Base-by-base conservation (phyloP, 2,329 filamentous ascomycete species). In the Diaporthe sp. region DNA sequence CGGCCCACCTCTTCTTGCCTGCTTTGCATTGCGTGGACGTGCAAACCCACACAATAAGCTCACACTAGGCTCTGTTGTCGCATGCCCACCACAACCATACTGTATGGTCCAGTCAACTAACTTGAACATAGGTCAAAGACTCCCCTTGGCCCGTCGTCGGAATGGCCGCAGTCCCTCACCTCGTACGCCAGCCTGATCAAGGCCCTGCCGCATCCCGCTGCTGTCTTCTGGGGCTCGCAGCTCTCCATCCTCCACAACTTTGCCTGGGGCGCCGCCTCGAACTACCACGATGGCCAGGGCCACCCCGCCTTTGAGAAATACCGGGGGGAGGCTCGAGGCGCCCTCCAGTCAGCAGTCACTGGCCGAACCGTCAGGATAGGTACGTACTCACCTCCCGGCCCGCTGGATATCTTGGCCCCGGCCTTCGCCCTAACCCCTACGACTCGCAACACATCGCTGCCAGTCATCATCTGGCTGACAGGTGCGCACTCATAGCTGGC, bases 281-380 rank as follows among this genome's bases (percentile, higher is more conserved):
- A 32, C 4, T 22, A 12, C 5, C 37, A 71, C 27, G 35, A 71
- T 63, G 56, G 44, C n/a, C 70, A 63, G 25, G 53, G 70, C 56
- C 44, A 19, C 2, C 35, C 56, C 44, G 56, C 70, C 2, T 17
- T 17, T 12, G 56, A 71, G 25, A 13, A 51, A 7, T 63, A 42
- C 25, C 44, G 37, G 6, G 70, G 70, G 2, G 70, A 71, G 25
- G 56, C 70, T 12, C 70, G 70, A n/a, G 22, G 56, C n/a, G 47
- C 47, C 47, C 56, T 71, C 15, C 70, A 71, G 47, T 53, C 70
- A 2, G 70, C 70, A n/a, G 44, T 71, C 44, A 63, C 70, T 22
- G 70, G 70, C 27, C 70, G 70, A 42, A 63, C 56, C 4, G 70
- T 71, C 35, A 50, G 70, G 56, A 61, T 71, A 58, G 56, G 70